phyloP scores from a whole-genome alignment of 345 rosid species.

The Eutrema japonicum region DNA sequence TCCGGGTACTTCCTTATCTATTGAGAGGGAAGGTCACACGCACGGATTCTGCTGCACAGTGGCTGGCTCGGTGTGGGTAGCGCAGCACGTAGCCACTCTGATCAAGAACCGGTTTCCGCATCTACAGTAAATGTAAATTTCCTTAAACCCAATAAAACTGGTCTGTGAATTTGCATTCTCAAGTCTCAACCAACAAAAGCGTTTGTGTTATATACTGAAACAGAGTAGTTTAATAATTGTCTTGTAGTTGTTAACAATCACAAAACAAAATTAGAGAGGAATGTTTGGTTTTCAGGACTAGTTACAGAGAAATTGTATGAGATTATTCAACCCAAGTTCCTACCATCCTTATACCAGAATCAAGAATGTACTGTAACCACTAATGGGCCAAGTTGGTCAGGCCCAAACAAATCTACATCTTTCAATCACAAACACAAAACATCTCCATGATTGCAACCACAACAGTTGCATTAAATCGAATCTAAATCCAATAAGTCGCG shows the following conservation, averaged over 20 bases:
- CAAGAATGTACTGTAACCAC: background rate
- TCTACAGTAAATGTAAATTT: constrained; percentile 9
- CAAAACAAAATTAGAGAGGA: background rate
- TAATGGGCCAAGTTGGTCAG: background rate
- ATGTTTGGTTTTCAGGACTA: background rate
- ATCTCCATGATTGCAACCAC: background rate
- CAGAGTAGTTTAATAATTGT: constrained; percentile 8
- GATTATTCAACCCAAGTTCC: background rate
- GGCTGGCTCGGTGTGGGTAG: constrained; percentile 84
- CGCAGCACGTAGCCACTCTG: constrained; percentile 60
- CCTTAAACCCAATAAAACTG: background rate
- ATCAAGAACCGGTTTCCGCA: constrained; percentile 48
- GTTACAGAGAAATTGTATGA: background rate
- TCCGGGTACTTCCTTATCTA: constrained; percentile 55
- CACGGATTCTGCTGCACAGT: constrained; percentile 75
- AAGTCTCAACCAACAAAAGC: background rate
- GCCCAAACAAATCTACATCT: background rate
- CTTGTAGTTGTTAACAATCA: background rate
- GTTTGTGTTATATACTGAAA: constrained; percentile 6
- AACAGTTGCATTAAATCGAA: background rate
- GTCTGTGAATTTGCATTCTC: constrained; percentile 26
- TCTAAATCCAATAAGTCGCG: background rate
- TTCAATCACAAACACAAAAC: background rate
- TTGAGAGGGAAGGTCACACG: constrained; percentile 82
- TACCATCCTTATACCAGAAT: background rate